Base-by-base conservation (phyloP, 176 grass and related monocot species). In the Rhynchospora pubera region DNA sequence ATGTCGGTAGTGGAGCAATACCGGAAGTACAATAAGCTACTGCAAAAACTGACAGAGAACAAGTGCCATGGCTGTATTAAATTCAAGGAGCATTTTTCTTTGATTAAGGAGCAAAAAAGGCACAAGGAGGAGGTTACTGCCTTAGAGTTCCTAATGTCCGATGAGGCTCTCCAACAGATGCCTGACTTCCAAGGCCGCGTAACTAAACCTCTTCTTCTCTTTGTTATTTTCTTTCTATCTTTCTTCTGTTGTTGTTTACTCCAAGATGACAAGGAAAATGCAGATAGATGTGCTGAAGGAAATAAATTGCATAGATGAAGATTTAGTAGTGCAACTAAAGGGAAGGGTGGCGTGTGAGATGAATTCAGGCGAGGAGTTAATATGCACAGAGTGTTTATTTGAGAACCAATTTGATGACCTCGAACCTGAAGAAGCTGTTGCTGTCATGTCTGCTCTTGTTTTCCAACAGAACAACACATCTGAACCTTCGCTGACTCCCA, bases 121-220 rank as follows among this genome's bases (percentile, higher is more conserved):
- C 88, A 97, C 83, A 94, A 88, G 87, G 89, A 94, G 65, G 78
- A 91, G 83, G 78, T 97, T 62, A 92, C 87, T 74, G 83, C 86
- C 74, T 88, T 97, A 89, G 88, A 94, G 77, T 97, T 78, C 75
- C 87, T 92, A 86, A 94, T 97, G 92, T 94, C 95, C 63, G 95
- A 97, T 79, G 95, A 97, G 62, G 88, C 95, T 43, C 95, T 97
- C 85, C 92, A 97, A 77, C 95, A 97, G 66, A 97, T 94, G 95
- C 95, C 95, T 3, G 92, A 97, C 79, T 97, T 97, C 92, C 92
- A 97, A 89, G 95, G 95, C 88, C 89, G 95, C 68, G 92, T 97
- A 94, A 92, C 87, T 89, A 44, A 16, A 76, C 53, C 47, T 76
- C 21, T 11, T 50, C 69, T 42, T n/a, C n/a, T n/a, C n/a, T 79